A percentile compares a stretch with the other conserved stretches of the same genome.
Evolutionary conservation across 768 basidiomycete genomes (phyloP).

Genomic region (Phaeotremella fagi): DNA sequence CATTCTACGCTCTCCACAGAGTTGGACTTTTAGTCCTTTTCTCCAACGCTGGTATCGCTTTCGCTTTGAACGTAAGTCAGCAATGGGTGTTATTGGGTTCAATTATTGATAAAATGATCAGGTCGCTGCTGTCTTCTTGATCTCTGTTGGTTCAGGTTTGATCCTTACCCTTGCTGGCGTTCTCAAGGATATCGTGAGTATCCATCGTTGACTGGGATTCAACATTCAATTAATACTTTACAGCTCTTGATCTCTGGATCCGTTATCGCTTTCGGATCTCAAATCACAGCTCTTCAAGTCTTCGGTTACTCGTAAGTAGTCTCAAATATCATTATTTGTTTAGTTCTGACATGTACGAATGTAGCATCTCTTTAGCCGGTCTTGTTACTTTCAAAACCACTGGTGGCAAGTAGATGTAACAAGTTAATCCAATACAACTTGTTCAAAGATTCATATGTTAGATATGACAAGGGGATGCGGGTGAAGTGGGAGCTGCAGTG

Average conservation of each 20-base stretch:
- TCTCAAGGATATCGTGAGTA: conserved; percentile 61
- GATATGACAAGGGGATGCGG: too few species aligned
- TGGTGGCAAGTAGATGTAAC: conserved; percentile 40
- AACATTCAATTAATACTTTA: neutral
- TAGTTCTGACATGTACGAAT: conserved; percentile 45
- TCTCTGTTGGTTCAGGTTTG: conserved; percentile 70
- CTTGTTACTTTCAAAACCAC: conserved; percentile 76
- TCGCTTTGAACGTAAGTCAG: conserved; percentile 65
- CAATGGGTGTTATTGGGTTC: neutral
- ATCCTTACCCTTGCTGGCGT: conserved; percentile 92
- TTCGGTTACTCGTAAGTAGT: conserved; percentile 56
- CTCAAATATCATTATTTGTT: neutral
- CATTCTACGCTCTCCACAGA: conserved; percentile 67
- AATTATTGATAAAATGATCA: conserved; percentile 4
- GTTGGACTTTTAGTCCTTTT: conserved; percentile 69
- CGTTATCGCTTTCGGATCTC: conserved; percentile 75
- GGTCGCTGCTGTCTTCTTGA: conserved; percentile 89
- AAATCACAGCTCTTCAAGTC: conserved; percentile 76
- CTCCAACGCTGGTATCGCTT: conserved; percentile 80
- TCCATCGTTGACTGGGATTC: neutral
- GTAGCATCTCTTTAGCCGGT: conserved; percentile 78
- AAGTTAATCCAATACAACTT: too few species aligned
- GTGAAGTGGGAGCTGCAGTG: too few species aligned
- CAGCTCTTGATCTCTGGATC: conserved; percentile 81
- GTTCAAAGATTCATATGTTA: too few species aligned